Base-by-base conservation (phyloP, 2,329 filamentous ascomycete genomes). In the Penicillium glabrum region DNA sequence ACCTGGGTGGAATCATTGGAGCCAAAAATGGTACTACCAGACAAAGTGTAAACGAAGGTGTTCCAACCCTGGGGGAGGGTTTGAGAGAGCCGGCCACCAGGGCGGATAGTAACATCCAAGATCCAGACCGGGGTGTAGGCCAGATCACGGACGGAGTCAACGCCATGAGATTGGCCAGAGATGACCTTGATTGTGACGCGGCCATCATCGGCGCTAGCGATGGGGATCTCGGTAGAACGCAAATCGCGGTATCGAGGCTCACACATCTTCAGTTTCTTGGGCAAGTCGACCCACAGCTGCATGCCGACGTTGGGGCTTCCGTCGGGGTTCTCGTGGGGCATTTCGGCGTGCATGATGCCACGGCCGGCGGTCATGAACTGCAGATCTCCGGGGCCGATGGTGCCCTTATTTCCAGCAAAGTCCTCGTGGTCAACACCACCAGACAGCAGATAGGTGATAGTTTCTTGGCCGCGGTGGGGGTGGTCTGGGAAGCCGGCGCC, bases 51-150 rank as follows among this genome's bases (percentile, higher is more conserved):
- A 16, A 88, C 87, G 69, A 98, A 98, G 1, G 90, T 86, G 73
- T 96, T 97, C 91, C 92, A 98, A 27, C 87, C 88, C 60, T 81
- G 77, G 0, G 93, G 93, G 3, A 98, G 71, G 5, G 84, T 75
- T 78, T 98, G 93, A 23, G 80, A 82, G 63, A 98, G 80, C 57
- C 81, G 85, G 46, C 90, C 92, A 52, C 93, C 93, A 0, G 93
- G 92, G 67, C 86, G 78, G 52, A 98, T 84, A 21, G 84, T 86
- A 51, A 97, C 80, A 72, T 98, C 93, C 45, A 98, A 81, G 60
- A 96, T 82, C 93, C 93, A 98, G n/a, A 98, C 92, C 0, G 95
- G 95, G 1, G 93, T 98, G 76, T 98, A 97, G 14, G 93, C 93
- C 45, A 98, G 80, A 69, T 98, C 93, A 71, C 93, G 87, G 52